Evolutionary conservation across 1,284 basidiomycete species (phyloP).

Genomic region (Hemileia vastatrix): DNA sequence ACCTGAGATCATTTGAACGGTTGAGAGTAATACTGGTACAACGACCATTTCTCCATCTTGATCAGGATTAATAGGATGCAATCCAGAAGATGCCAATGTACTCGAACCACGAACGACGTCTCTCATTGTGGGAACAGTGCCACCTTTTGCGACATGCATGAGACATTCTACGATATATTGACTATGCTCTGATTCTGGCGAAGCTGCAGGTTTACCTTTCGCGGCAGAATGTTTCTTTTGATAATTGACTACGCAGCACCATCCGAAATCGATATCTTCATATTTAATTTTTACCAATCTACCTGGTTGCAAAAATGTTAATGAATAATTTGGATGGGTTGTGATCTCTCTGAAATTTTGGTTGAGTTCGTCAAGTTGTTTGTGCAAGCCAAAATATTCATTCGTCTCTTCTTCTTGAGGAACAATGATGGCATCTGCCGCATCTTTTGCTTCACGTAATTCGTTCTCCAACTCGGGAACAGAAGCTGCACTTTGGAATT

Average conservation of each 20-base stretch:
- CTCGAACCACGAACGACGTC: slow-evolving; percentile 52
- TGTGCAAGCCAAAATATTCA: slow-evolving; percentile 82
- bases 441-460: slow-evolving; percentile 62
- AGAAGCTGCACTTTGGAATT: slow-evolving; percentile 87
- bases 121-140: slow-evolving; percentile 56
- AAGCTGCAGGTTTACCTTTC: slow-evolving; percentile 46
- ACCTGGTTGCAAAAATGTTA: slow-evolving; percentile 88
- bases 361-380: slow-evolving; percentile 77
- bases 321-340: slow-evolving; percentile 82
- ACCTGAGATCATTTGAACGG: slow-evolving; percentile 74
- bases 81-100: slow-evolving; percentile 49
- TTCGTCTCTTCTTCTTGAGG: slow-evolving; percentile 72
- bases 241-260: slow-evolving; percentile 87
- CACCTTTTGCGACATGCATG: slow-evolving; percentile 58
- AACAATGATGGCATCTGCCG: slow-evolving; percentile 59
- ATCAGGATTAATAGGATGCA: slow-evolving; percentile 60
- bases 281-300: slow-evolving; percentile 81
- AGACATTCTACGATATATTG: slow-evolving; percentile 93
- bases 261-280: slow-evolving; percentile 82
- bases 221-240: slow-evolving; percentile 63
- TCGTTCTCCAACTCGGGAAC: slow-evolving; percentile 79
- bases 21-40: slow-evolving; percentile 78
- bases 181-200: slow-evolving; percentile 69
- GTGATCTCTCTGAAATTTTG: slow-evolving; percentile 78
- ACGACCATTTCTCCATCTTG: slow-evolving; percentile 73